A percentile compares a stretch with the other conserved stretches of the same genome.
Conservation (phyloP, 106 monocot species). For the Phalaenopsis aphrodite region DNA sequence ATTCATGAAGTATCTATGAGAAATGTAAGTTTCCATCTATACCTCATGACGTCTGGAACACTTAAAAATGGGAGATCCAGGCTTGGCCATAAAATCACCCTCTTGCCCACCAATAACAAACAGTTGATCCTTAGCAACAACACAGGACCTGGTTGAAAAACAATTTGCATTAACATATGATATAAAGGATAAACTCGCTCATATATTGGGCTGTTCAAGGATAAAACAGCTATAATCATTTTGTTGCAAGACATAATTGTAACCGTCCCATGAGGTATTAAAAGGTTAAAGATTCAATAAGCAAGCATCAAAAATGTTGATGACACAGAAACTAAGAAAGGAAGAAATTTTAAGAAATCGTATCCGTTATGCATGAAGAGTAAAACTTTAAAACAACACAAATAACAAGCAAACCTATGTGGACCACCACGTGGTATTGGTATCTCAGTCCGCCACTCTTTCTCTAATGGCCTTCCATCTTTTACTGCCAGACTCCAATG, state of each 20-base stretch:
- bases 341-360: too few relatives aligned
- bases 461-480: slow-evolving; percentile 68
- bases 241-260: neutral
- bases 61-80: slow-evolving; percentile 79
- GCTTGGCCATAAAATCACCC: slow-evolving; percentile 77
- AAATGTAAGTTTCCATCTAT: neutral
- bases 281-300: neutral
- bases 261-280: neutral
- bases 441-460: slow-evolving; percentile 60
- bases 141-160: slow-evolving; percentile 38
- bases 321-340: too few relatives aligned
- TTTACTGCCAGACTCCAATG: slow-evolving; percentile 90
- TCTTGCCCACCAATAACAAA: slow-evolving; percentile 79
- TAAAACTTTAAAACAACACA: neutral
- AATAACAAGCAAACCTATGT: slow-evolving; percentile 42
- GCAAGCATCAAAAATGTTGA: neutral
- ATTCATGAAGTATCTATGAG: neutral
- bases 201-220: neutral
- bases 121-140: slow-evolving; percentile 58
- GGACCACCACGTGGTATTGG: slow-evolving; percentile 91
- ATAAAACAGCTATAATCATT: neutral
- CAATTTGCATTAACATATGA: neutral
- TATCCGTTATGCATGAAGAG: neutral
- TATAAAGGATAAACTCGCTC: neutral
- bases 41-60: slow-evolving; percentile 67